A percentile compares a stretch with the other conserved stretches of the same genome.
Conservation (phyloP, 116 monocot species). For the Zostera marina region DNA sequence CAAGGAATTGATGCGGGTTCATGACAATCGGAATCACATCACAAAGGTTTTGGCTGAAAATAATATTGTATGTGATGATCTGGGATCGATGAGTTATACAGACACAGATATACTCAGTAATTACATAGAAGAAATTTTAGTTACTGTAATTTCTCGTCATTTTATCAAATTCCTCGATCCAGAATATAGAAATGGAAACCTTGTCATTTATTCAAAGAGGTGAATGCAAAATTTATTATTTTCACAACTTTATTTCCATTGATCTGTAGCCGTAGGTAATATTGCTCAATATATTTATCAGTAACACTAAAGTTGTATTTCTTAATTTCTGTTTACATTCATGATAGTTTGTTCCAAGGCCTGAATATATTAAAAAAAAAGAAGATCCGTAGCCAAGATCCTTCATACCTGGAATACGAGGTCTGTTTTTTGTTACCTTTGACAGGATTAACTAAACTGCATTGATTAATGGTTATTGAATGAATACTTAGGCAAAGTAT, state of each 20-base stretch:
- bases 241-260: not conserved
- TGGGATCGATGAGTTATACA: conserved; percentile 43
- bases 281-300: too few relatives aligned
- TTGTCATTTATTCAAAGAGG: conserved; percentile 71
- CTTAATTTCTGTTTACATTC: conserved; percentile 4
- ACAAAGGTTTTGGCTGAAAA: conserved; percentile 52
- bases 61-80: conserved; percentile 75
- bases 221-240: not conserved
- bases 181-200: conserved; percentile 71
- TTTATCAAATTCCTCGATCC: conserved; percentile 58
- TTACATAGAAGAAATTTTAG: conserved; percentile 61
- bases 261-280: too few relatives aligned
- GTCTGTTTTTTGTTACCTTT: conserved; percentile 14
- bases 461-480: not conserved
- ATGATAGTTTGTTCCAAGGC: conserved; percentile 77
- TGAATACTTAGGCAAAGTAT: conserved; percentile 6
- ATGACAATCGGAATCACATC: conserved; percentile 71
- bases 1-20: conserved; percentile 59
- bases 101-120: conserved; percentile 45
- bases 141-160: conserved; percentile 60
- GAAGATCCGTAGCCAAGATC: conserved; percentile 33
- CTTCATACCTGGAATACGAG: conserved; percentile 64
- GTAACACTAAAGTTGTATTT: too few relatives aligned
- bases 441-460: not conserved
- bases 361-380: conserved; percentile 86